Percentiles rank a stretch among this genome's conserved stretches.
Evolutionary conservation across 192 early-diverging fungal species (phyloP).

Genomic region (Backusella sp.): DNA sequence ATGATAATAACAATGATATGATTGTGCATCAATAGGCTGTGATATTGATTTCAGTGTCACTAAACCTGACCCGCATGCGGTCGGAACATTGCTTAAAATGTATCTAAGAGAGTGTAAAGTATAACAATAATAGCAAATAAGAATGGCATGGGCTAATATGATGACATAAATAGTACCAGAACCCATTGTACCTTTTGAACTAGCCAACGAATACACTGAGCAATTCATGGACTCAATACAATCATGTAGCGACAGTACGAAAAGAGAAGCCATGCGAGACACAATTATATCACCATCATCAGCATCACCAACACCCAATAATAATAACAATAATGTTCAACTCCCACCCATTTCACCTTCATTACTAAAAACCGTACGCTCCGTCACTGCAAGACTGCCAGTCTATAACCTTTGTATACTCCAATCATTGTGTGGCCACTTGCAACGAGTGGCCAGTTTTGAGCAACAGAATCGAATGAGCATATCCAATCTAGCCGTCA

Average conservation of each 20-base stretch:
- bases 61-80: constrained; percentile 54
- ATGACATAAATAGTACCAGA: constrained; percentile 40
- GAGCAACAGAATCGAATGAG: constrained; percentile 58
- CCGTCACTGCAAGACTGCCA: constrained; percentile 45
- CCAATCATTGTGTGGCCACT: constrained; percentile 48
- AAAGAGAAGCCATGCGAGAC: not conserved
- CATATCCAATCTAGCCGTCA: constrained; percentile 56
- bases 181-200: constrained; percentile 43
- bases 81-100: constrained; percentile 57
- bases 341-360: constrained; percentile 26
- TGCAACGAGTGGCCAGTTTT: constrained; percentile 48
- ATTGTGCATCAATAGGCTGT: constrained; percentile 12
- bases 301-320: not conserved
- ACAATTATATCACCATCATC: not conserved
- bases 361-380: constrained; percentile 25
- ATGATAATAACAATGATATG: not conserved
- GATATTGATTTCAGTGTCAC: constrained; percentile 46
- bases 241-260: constrained; percentile 25
- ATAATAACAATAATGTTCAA: not conserved
- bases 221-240: constrained; percentile 26
- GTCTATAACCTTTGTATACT: constrained; percentile 51
- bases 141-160: too few relatives aligned
- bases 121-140: not conserved
- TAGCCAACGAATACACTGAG: constrained; percentile 47
- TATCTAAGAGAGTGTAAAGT: constrained; percentile 60